Base-by-base conservation (phyloP, 352 stramenopile genomes). In the Globisporangium nagaii region DNA sequence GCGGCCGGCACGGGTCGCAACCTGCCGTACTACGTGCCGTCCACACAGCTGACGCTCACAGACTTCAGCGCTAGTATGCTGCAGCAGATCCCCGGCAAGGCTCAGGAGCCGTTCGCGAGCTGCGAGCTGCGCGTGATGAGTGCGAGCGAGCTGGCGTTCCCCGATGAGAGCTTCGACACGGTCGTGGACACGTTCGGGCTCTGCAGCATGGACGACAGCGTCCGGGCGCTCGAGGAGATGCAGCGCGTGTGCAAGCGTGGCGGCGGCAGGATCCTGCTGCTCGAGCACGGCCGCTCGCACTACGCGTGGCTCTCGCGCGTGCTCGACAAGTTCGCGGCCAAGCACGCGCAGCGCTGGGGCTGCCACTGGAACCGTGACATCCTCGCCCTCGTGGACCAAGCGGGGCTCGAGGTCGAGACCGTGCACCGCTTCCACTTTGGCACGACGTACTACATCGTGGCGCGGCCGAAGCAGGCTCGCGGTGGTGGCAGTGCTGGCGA, bases 321-420 rank as follows among this genome's bases (percentile, higher is more conserved):
- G 49, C 76, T 98, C 28, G 95, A 99, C 67, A 96, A 95, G 65
- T 93, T 97, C 66, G 90, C 92, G 0, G 77, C 88, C 53, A 61
- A 86, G 39, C 95, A 98, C 57, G 86, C 90, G 17, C 81, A 95
- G 64, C 90, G 95, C 40, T 99, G 95, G 96, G 96, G 96, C 22
- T 99, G 94, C 60, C 83, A 96, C 44, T 98, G 92, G 91, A 99
- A 99, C 69, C 71, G 93, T 42, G 93, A 99, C 65, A 97, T 98
- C 40, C 68, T 96, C 44, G 64, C 61, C 11, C 76, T 99, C 34
- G 69, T 98, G 19, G 56, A 90, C 17, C 43, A 86, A 20, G 75
- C 91, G 0, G 89, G 86, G 8, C 73, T 98, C 15, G 63, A 95
- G 32, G 52, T 98, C 15, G 85, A 96, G 63, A 89, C 79, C 6